Evolutionary conservation across 257 asterid species (phyloP), one percentile per base, ranked within the genome.

Genomic region (Perilla frutescens): DNA sequence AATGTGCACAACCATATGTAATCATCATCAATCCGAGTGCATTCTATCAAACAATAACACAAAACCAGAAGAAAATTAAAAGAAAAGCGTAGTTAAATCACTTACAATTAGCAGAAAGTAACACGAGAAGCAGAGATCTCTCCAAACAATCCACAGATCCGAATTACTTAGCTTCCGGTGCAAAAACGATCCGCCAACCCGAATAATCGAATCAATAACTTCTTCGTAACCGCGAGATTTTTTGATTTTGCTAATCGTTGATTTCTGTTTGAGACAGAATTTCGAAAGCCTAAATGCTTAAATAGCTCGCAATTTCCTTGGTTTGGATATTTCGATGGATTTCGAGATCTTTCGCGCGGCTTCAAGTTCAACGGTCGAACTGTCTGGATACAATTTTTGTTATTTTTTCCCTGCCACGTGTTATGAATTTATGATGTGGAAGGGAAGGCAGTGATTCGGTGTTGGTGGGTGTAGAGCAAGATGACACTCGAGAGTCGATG

Each of bases 341-440:
- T 85, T 90, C 97, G 77, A 87, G 97, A 91, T 61, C 73, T 68
- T 86, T 89, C 94, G 81, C 84, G 92, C 87, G 77, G 57, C 53
- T 66, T 41, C 72, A 71, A 34, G 37, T 34, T 34, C 26, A 20
- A 66, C 78, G 50, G 74, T 62, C 78, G 85, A 82, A 76, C 44
- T 50, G 68, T 85, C 85, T 77, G 9, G 89, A 81, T 45, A 61
- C 8, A n/a, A 7, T 34, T 32, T 6, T 20, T 20, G 11, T 29
- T 36, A 31, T 29, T 11, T 15, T 44, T 56, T 15, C 10, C 48
- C 20, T 75, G 82, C 79, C 77, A 79, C 82, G 83, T 82, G 75
- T 70, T 15, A 53, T 11, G 37, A 15, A 20, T 20, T 20, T 20
- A 20, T 8, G 12, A 0, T 4, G 26, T 20, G 29, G 13, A 14